Evolutionary conservation across 768 basidiomycete species (phyloP), one percentile per base, ranked within the genome.

Genomic region (Porphyrellus cyaneotinctus): DNA sequence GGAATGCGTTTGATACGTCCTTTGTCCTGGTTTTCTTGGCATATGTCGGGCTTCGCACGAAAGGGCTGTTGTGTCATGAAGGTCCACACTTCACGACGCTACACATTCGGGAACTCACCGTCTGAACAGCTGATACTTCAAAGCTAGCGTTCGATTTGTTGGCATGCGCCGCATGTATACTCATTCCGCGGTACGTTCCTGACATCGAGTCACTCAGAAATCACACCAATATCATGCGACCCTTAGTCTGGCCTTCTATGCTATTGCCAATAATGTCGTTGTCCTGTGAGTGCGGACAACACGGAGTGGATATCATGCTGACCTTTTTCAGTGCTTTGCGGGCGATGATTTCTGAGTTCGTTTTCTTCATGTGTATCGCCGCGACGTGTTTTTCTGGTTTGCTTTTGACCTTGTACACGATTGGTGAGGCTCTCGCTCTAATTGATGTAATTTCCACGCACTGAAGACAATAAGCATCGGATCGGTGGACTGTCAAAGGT

Each of bases 1-100:
- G 93, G 93, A 95, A 93, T 64, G 85, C 83, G 6, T 92, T 95
- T 59, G 93, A 91, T 69, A 84, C 87, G 22, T 77, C 80, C 0
- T 91, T 91, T 65, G 77, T 84, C 54, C 53, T 82, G 23, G 74
- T 92, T 43, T 91, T 88, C 67, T 61, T 88, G 23, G 75, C 74
- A 8, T 95, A 90, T 65, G 64, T 87, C 3, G 75, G 67, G 8
- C 70, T 91, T 53, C 80, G 92, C 38, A 70, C 83, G 44, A 78
- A 79, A 58, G 91, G 88, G 0, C 71, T 93, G 14, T 61, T 74
- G 14, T 58, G 70, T 51, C 63, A 72, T 26, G 76, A 91, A 58
- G 63, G 84, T 88, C 32, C 51, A 74, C 56, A 2, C 49, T 31
- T 33, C 38, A 41, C 20, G n/a, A 26, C 30, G 18, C 23, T 47